Evolutionary conservation across 805 yeast species (phyloP).

Genomic region (Lachancea cidri): DNA sequence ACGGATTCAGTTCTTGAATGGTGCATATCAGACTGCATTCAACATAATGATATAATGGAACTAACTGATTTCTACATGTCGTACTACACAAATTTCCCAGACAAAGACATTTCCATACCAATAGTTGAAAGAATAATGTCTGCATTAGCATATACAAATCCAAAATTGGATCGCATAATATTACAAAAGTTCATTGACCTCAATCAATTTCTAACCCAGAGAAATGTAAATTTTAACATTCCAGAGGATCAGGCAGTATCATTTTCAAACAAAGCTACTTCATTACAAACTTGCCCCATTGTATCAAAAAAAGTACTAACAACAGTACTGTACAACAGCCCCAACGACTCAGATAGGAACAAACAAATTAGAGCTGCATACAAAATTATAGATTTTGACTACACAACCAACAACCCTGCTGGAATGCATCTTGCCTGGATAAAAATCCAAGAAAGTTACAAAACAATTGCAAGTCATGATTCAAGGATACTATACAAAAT

Average conservation of each 20-base stretch:
- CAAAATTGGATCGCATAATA: constrained; percentile 17
- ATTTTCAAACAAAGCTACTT: constrained; percentile 22
- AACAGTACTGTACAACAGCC: constrained; percentile 10
- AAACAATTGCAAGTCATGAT: constrained; percentile 19
- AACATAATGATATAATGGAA: constrained; percentile 15
- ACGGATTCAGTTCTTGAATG: constrained; percentile 12
- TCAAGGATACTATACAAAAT: constrained; percentile 23
- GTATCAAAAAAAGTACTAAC: constrained; percentile 15
- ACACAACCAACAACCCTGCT: constrained; percentile 19
- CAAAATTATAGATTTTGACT: constrained; percentile 19
- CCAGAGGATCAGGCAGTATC: constrained; percentile 14
- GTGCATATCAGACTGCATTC: constrained; percentile 16
- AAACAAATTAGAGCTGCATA: constrained; percentile 18
- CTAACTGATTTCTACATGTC: constrained; percentile 21
- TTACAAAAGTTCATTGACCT: constrained; percentile 15
- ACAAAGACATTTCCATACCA: constrained; percentile 6
- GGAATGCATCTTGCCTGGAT: constrained; percentile 25
- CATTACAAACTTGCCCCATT: constrained; percentile 11
- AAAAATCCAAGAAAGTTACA: constrained; percentile 15
- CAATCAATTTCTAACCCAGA: constrained; percentile 8
- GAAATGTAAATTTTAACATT: constrained; percentile 5
- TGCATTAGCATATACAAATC: constrained; percentile 20
- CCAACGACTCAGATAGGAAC: constrained; percentile 6
- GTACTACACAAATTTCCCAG: constrained; percentile 12
- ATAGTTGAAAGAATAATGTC: constrained; percentile 13